phyloP scores from a whole-genome alignment of 163 green algal species.

The Coccomyxa subellipsoidea region DNA sequence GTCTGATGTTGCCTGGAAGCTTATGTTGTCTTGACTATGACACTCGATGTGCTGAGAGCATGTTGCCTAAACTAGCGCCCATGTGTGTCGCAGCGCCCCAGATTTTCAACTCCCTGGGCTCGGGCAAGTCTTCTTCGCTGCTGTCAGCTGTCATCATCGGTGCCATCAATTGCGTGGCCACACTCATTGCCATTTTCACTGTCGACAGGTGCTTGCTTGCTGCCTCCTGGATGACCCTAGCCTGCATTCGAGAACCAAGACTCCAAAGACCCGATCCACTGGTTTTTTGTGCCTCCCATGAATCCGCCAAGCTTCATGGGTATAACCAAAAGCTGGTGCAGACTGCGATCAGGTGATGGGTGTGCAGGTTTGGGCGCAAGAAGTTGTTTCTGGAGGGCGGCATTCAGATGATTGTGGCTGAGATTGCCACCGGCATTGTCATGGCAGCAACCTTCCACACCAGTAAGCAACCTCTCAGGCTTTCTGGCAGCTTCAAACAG shows the following conservation, averaged over 20 bases:
- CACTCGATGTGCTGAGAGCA: too few relatives aligned
- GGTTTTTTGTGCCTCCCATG: too few relatives aligned
- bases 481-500: too few relatives aligned
- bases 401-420: constrained; percentile 52
- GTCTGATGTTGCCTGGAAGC: too few relatives aligned
- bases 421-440: constrained; percentile 22
- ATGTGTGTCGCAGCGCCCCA: too few relatives aligned
- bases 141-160: neutral
- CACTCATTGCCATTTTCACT: neutral
- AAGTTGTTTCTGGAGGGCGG: constrained; percentile 52
- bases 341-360: too few relatives aligned
- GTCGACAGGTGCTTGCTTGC: constrained; percentile 1
- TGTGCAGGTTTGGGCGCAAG: constrained; percentile 29
- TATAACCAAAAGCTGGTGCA: too few relatives aligned
- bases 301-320: too few relatives aligned
- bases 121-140: neutral
- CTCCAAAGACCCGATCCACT: too few relatives aligned
- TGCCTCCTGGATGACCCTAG: neutral
- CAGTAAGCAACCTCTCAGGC: neutral
- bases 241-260: too few relatives aligned
- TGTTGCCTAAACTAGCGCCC: too few relatives aligned
- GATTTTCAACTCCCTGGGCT: neutral
- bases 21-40: too few relatives aligned
- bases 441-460: neutral
- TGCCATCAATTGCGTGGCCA: neutral